These are phyloP conservation scores for Daedaleopsis nitida DNA, from an alignment of 768 basidiomycete genomes.

Conservation along the genomic window DNA sequence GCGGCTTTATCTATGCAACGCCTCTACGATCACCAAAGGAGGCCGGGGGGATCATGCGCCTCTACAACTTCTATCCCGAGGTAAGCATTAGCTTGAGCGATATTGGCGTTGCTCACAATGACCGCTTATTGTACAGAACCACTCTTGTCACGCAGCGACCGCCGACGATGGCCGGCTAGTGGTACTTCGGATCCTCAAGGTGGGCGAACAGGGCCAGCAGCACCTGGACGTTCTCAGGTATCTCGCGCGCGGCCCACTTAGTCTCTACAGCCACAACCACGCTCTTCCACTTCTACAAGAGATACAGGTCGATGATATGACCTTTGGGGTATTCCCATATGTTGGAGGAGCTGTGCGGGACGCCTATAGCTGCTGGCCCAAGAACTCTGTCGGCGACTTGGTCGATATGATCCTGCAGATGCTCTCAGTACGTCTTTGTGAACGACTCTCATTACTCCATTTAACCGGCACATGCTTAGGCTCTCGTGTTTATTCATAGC, in stretches of 20 bases:
- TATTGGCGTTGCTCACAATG: not conserved
- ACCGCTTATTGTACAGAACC: not conserved
- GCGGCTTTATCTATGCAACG: not conserved
- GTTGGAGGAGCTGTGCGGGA: slow-evolving; percentile 15
- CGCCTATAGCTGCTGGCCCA: slow-evolving; percentile 26
- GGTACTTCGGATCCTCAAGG: not conserved
- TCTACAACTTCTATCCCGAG: too few species aligned
- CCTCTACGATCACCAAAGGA: too few species aligned
- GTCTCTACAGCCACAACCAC: slow-evolving; percentile 22
- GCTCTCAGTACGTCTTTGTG: slow-evolving; percentile 26
- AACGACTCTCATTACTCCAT: not conserved
- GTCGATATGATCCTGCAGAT: slow-evolving; percentile 35
- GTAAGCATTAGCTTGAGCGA: not conserved
- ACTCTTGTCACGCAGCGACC: not conserved
- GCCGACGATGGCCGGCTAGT: slow-evolving; percentile 3
- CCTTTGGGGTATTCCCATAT: slow-evolving; percentile 32
- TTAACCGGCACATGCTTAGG: too few species aligned
- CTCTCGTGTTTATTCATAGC: slow-evolving; percentile 27
- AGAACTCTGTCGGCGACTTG: slow-evolving; percentile 34
- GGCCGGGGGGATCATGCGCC: too few species aligned
- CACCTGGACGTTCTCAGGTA: slow-evolving; percentile 25
- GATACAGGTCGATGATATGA: slow-evolving; percentile 31
- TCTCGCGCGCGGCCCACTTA: slow-evolving; percentile 19
- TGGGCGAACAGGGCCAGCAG: not conserved
- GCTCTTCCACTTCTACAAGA: slow-evolving; percentile 30